phyloP scores from a whole-genome alignment of 75 land plant species.

The Sequoiadendron giganteum region DNA sequence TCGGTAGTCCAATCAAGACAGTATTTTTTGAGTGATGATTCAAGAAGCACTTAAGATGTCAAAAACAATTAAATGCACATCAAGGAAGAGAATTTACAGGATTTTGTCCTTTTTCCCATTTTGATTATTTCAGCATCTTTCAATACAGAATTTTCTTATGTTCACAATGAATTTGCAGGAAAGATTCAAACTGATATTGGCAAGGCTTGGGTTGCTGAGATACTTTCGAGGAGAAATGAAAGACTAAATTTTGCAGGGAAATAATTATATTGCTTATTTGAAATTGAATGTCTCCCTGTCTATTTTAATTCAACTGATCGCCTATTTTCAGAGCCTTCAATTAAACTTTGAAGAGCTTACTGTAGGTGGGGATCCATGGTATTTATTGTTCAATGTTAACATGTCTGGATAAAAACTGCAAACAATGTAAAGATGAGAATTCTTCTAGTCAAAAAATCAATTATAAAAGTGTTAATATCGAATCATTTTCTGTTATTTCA shows the following conservation, averaged over 20 bases:
- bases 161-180: constrained; percentile 12
- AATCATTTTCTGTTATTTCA: background rate
- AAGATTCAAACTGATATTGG: constrained; percentile 40
- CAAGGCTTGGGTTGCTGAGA: constrained; percentile 42
- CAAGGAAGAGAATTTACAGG: background rate
- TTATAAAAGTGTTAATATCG: background rate
- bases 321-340: background rate
- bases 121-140: background rate
- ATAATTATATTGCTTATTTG: background rate
- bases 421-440: background rate
- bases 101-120: background rate
- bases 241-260: constrained; percentile 12
- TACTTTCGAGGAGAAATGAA: constrained; percentile 25
- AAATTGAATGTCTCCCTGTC: background rate
- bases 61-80: background rate
- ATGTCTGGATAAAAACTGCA: background rate
- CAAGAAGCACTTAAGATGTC: background rate
- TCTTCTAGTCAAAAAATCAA: background rate
- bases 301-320: background rate
- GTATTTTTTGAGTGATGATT: background rate
- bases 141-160: background rate
- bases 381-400: background rate
- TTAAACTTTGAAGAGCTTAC: background rate
- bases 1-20: background rate
- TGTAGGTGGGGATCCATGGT: background rate